Conservation (phyloP, 2,329 filamentous ascomycete genomes). For the Fusarium tuaranense region DNA sequence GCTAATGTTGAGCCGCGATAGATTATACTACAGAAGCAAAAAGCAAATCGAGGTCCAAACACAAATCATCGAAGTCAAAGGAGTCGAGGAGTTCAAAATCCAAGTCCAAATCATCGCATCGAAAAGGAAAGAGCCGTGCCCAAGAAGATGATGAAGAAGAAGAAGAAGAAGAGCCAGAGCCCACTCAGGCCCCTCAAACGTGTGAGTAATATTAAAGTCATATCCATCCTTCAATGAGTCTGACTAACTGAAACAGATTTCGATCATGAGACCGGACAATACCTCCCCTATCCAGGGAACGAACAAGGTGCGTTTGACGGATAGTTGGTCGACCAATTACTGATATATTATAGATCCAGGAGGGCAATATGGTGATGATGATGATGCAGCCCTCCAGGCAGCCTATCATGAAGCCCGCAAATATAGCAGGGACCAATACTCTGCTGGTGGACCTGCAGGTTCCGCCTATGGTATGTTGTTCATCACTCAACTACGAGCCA, state of each 20-base stretch:
- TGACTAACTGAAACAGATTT: conserved; percentile 12
- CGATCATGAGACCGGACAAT: conserved; percentile 23
- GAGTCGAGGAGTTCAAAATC: conserved; percentile 31
- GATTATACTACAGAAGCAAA: conserved; percentile 33
- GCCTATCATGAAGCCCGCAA: conserved; percentile 24
- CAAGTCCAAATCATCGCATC: conserved; percentile 32
- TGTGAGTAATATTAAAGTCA: conserved; percentile 10
- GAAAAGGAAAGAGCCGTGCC: conserved; percentile 38
- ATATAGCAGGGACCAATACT: conserved; percentile 22
- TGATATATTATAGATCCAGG: conserved; percentile 8
- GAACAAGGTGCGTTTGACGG: conserved; percentile 17
- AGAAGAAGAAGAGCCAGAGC: conserved; percentile 27
- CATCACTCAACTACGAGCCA: not conserved
- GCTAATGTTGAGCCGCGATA: not conserved
- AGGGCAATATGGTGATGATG: conserved; percentile 16
- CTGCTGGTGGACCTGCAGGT: conserved; percentile 23
- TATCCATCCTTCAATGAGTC: not conserved
- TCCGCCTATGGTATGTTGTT: conserved; percentile 21
- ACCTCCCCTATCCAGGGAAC: not conserved
- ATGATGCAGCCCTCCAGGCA: conserved; percentile 17
- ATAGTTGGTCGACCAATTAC: not conserved
- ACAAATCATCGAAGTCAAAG: conserved; percentile 31
- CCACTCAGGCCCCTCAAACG: not conserved
- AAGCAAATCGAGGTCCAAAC: conserved; percentile 25
- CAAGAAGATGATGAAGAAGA: conserved; percentile 32